These are phyloP conservation scores for Aspergillus bertholletiae DNA, from an alignment of 495 filamentous ascomycete genomes.

Conservation along the genomic window DNA sequence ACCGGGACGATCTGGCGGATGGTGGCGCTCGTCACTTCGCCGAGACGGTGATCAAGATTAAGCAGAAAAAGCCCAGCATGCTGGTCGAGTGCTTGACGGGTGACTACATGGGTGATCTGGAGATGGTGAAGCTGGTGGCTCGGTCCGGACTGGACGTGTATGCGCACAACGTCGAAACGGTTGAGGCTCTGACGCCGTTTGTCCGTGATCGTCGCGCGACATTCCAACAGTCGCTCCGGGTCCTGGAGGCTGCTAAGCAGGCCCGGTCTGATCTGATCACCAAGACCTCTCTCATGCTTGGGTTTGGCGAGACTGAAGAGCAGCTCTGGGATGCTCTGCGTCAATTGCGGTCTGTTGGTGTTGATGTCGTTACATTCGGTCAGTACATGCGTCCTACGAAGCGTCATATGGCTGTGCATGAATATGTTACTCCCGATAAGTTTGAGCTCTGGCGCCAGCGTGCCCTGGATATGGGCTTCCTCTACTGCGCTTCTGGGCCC, in stretches of 20 bases:
- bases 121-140: slow-evolving; percentile 79
- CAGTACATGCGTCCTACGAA: slow-evolving; percentile 99
- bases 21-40: slow-evolving; percentile 89
- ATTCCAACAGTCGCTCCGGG: slow-evolving; percentile 79
- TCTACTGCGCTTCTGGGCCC: slow-evolving; percentile 93
- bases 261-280: slow-evolving; percentile 76
- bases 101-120: slow-evolving; percentile 78
- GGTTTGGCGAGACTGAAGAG: slow-evolving; percentile 88
- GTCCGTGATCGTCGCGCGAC: slow-evolving; percentile 88
- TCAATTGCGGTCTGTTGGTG: slow-evolving; percentile 73
- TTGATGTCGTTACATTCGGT: slow-evolving; percentile 95
- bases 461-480: slow-evolving; percentile 90
- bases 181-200: slow-evolving; percentile 81
- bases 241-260: slow-evolving; percentile 78
- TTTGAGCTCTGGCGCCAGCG: slow-evolving; percentile 91
- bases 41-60: slow-evolving; percentile 92
- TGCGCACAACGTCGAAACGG: slow-evolving; percentile 96
- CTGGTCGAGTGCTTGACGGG: slow-evolving; percentile 95
- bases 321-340: slow-evolving; percentile 77
- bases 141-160: slow-evolving; percentile 90
- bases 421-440: slow-evolving; percentile 83
- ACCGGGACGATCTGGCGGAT: slow-evolving; percentile 87
- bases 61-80: slow-evolving; percentile 78
- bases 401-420: slow-evolving; percentile 91
- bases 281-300: slow-evolving; percentile 97